phyloP scores from a whole-genome alignment of 257 asterid species.

The Paraleonurus japonicus region DNA sequence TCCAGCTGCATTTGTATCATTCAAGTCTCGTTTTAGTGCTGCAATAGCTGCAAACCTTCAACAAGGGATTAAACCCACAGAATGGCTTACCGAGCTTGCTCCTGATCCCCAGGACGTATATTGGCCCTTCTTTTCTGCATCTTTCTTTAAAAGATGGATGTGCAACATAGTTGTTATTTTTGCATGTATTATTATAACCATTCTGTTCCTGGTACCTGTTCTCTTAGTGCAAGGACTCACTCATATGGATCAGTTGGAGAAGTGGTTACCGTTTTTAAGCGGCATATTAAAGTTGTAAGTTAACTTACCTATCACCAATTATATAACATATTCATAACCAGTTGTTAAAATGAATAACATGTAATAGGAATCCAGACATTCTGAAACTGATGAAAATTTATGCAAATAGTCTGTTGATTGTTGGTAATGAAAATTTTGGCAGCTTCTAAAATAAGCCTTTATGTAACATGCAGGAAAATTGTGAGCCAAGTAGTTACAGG shows the following conservation, averaged over 20 bases:
- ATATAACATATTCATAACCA: not conserved
- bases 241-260: constrained; percentile 83
- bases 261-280: constrained; percentile 75
- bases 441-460: constrained; percentile 20
- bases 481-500: constrained; percentile 88
- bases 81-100: constrained; percentile 90
- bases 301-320: not conserved
- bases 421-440: not conserved
- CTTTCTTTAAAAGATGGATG: constrained; percentile 75
- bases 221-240: constrained; percentile 91
- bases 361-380: not conserved
- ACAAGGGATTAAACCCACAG: constrained; percentile 84
- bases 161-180: constrained; percentile 56
- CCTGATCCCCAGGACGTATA: constrained; percentile 91
- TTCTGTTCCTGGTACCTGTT: constrained; percentile 80
- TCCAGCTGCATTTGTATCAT: constrained; percentile 94
- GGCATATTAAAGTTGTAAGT: constrained; percentile 69
- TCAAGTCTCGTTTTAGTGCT: constrained; percentile 80
- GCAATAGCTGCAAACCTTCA: constrained; percentile 65
- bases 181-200: constrained; percentile 54
- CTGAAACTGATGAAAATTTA: not conserved
- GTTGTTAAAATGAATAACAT: constrained; percentile 7
- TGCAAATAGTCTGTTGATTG: not conserved
- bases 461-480: constrained; percentile 51
- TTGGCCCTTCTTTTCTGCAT: constrained; percentile 96